phyloP scores from a whole-genome alignment of 2,329 filamentous ascomycete genomes.

The Periglandula ipomoeae region DNA sequence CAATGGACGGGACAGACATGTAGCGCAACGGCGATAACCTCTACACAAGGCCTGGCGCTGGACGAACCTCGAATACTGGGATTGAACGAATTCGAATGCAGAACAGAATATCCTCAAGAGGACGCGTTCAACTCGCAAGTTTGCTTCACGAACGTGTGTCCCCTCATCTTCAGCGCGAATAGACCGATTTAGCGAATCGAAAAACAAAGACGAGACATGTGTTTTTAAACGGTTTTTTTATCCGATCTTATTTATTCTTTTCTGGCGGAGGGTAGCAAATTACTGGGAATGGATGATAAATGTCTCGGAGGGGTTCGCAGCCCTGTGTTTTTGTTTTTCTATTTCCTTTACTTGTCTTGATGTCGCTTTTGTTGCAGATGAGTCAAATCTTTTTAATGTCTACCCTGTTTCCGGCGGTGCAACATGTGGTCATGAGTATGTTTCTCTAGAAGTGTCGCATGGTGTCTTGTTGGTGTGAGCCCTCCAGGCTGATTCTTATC shows the following conservation, averaged over 20 bases:
- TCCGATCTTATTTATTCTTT: not conserved
- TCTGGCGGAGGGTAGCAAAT: not conserved
- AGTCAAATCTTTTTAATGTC: not conserved
- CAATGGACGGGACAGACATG: constrained; percentile 1
- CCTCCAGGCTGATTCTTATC: no score
- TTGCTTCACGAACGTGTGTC: constrained; percentile 1
- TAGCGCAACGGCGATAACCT: constrained; percentile 1
- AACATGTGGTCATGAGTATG: not conserved
- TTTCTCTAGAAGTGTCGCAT: not conserved
- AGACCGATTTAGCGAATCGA: constrained; percentile 4
- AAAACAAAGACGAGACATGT: constrained; percentile 3
- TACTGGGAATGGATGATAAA: not conserved
- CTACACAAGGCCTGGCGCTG: not conserved
- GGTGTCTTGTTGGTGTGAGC: not conserved
- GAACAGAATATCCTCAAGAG: not conserved
- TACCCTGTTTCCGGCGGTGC: not conserved
- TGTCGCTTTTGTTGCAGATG: constrained; percentile 1
- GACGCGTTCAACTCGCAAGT: not conserved
- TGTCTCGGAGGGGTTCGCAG: not conserved
- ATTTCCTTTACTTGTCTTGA: not conserved
- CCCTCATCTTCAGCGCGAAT: constrained; percentile 6
- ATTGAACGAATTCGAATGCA: not conserved
- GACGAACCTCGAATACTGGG: constrained; percentile 3
- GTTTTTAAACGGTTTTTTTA: not conserved
- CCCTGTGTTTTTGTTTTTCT: not conserved